Evolutionary conservation across 2,329 filamentous ascomycete species (phyloP).

Genomic region (Exophiala mesophila): DNA sequence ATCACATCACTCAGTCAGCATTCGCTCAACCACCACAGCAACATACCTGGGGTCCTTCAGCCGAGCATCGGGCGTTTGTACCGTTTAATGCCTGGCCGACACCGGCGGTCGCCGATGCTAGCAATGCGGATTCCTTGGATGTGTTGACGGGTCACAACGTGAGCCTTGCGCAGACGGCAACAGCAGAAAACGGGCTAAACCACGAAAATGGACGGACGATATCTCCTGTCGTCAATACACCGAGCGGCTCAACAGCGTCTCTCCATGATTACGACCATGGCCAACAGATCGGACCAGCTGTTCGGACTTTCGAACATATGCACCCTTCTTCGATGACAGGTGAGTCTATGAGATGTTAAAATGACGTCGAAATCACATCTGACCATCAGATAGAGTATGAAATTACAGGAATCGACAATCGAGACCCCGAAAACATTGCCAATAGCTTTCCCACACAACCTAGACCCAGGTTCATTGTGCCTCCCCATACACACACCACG

Average conservation of each 20-base stretch:
- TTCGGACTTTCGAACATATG: not conserved
- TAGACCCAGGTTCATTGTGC: slow-evolving; percentile 9
- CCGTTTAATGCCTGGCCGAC: not conserved
- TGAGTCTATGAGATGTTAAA: not conserved
- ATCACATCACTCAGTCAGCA: not conserved
- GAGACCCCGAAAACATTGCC: slow-evolving; percentile 5
- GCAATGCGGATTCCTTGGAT: not conserved
- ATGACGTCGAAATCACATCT: not conserved
- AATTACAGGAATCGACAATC: slow-evolving; percentile 17
- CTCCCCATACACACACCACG: slow-evolving; percentile 5
- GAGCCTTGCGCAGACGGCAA: not conserved
- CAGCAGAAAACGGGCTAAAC: not conserved
- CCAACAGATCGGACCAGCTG: not conserved
- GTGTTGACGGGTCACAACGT: not conserved
- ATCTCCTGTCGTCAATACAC: not conserved
- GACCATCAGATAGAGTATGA: slow-evolving; percentile 4
- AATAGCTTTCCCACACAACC: slow-evolving; percentile 9
- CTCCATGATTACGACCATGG: not conserved
- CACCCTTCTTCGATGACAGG: slow-evolving; percentile 13
- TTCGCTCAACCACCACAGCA: not conserved
- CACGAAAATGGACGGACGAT: not conserved
- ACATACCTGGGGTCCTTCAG: not conserved
- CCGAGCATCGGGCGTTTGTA: not conserved
- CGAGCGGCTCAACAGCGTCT: not conserved
- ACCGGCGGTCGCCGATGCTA: not conserved